Base-by-base conservation (phyloP, 257 asterid species). In the Nemophila menziesii region DNA sequence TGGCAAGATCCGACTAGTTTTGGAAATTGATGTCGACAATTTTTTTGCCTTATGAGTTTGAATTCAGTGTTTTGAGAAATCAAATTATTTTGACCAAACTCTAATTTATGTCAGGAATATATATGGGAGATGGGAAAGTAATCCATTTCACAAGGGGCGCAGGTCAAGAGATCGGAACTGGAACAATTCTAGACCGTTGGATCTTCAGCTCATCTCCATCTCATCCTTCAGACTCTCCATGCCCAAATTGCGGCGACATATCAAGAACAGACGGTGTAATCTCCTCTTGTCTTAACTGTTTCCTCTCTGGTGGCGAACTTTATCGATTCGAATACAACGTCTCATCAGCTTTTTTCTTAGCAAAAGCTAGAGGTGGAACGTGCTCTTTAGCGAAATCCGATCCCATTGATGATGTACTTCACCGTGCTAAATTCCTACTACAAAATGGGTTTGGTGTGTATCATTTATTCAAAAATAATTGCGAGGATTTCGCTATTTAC, bases 61-160 rank as follows among this genome's bases (percentile, higher is more conserved):
- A 29, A 7, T 29, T 29, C 1, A 13, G 36, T 29, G 1, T 29
- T 2, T 29, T 29, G 36, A 29, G n/a, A n/a, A n/a, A n/a, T n/a
- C n/a, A n/a, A n/a, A n/a, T n/a, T 29, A 14, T 24, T 41, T 17
- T 17, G 14, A 13, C 20, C 8, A 9, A n/a, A 3, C 46, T 41
- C 46, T 41, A 19, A 41, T 41, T 41, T 22, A 8, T 17, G 46
- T 49, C 74, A 81, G 93, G 93, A 51, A 67, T 81, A 57, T 81
- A 77, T 40, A 37, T 77, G 16, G 90, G 93, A 9, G 21, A 77
- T 45, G 90, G 71, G 17, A 69, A 39, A 2, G 90, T 74, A 44
- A 74, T 80, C 63, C 93, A 80, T 63, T 80, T 80, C 63, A 80
- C 93, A 8, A 78, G 78, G 52, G 93, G 82, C 33, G 76, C 72